Percentiles rank a stretch among this genome's conserved stretches.
phyloP scores from a whole-genome alignment of 106 monocot genomes.

The Allium fistulosum region DNA sequence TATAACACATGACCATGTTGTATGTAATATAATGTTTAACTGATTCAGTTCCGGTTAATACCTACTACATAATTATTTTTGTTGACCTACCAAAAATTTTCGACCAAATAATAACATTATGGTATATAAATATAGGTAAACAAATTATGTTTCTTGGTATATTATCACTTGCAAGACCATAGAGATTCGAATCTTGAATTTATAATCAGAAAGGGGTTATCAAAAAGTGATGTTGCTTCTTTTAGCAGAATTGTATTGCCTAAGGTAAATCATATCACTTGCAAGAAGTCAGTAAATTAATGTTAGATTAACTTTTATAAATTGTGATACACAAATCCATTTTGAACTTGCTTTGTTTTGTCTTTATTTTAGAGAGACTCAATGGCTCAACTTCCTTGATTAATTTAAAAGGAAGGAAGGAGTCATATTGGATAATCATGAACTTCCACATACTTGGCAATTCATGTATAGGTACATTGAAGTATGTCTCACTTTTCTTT shows the following conservation, averaged over 20 bases:
- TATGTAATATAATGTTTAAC: too few relatives aligned
- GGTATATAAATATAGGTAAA: too few relatives aligned
- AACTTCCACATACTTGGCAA: conserved; percentile 39
- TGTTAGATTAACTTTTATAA: too few relatives aligned
- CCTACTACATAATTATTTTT: too few relatives aligned
- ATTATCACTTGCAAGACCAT: conserved; percentile 14
- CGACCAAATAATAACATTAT: too few relatives aligned
- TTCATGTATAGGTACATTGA: conserved; percentile 74
- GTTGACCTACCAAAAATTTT: too few relatives aligned
- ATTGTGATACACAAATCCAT: too few relatives aligned
- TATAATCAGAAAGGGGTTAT: conserved; percentile 40
- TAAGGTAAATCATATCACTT: conserved; percentile 22
- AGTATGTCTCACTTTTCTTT: too few relatives aligned
- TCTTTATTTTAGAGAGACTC: conserved; percentile 43
- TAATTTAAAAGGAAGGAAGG: conserved; percentile 32
- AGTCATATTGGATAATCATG: conserved; percentile 26
- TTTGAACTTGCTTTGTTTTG: too few relatives aligned
- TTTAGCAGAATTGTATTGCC: conserved; percentile 63
- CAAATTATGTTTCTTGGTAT: too few relatives aligned
- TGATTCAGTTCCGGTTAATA: too few relatives aligned
- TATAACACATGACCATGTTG: too few relatives aligned
- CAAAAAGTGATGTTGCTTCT: conserved; percentile 52
- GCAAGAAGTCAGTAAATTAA: background rate
- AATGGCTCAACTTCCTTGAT: conserved; percentile 42
- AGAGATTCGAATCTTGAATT: conserved; percentile 9